These are phyloP conservation scores for Dillenia suffruticosa DNA, from an alignment of 164 flowering plant species.

Conservation along the genomic window DNA sequence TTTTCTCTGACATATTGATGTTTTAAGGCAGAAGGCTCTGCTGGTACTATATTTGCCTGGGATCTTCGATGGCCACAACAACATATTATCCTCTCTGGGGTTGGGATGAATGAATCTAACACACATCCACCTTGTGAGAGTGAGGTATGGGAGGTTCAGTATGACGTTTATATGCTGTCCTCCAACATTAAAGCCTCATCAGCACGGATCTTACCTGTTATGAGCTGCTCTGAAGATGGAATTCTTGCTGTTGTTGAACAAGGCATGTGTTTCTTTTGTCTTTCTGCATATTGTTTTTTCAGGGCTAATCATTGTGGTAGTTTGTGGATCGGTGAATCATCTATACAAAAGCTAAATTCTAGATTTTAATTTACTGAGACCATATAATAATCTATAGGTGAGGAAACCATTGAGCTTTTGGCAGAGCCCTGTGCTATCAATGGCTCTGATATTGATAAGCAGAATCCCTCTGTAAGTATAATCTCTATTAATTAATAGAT, in stretches of 20 bases:
- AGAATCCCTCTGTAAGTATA: constrained; percentile 71
- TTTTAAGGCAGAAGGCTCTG: constrained; percentile 89
- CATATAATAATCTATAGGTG: constrained; percentile 34
- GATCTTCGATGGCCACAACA: constrained; percentile 76
- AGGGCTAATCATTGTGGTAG: no score
- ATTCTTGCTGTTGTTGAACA: constrained; percentile 74
- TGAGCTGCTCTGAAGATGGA: constrained; percentile 95
- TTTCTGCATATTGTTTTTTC: not conserved
- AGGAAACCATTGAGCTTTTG: constrained; percentile 61
- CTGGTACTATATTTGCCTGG: constrained; percentile 93
- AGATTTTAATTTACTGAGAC: not conserved
- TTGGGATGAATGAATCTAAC: constrained; percentile 23
- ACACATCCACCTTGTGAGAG: constrained; percentile 47
- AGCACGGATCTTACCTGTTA: constrained; percentile 58
- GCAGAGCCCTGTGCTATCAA: constrained; percentile 91
- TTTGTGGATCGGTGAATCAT: constrained; percentile 1
- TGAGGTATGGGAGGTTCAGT: constrained; percentile 94
- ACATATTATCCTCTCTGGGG: constrained; percentile 66
- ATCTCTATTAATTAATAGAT: not conserved
- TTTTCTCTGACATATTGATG: not conserved
- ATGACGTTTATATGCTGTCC: constrained; percentile 51
- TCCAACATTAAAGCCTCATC: constrained; percentile 41
- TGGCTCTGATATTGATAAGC: constrained; percentile 81
- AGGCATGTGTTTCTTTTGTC: constrained; percentile 37
- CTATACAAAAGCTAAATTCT: not conserved